Conservation (phyloP, 1,139 yeast genomes). For the Kurtzmaniella quercitrusa region DNA sequence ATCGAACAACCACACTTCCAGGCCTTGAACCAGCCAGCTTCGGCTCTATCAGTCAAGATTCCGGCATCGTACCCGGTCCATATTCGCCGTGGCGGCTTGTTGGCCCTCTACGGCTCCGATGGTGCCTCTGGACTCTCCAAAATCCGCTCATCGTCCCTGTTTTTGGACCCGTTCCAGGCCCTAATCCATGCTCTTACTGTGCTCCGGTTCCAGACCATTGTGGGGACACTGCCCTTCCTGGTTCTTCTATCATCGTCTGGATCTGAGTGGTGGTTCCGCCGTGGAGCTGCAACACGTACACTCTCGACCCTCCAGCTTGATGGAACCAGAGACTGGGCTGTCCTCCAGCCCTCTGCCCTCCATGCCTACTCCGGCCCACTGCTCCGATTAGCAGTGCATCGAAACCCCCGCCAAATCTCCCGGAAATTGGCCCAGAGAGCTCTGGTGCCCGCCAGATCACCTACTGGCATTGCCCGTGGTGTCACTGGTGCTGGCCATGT, state of each 20-base stretch:
- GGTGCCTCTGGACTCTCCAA: constrained; percentile 16
- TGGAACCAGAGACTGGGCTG: constrained; percentile 61
- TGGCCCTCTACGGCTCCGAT: constrained; percentile 41
- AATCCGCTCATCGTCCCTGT: constrained; percentile 26
- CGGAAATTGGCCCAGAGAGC: constrained; percentile 25
- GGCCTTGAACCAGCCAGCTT: constrained; percentile 42
- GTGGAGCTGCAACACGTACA: constrained; percentile 22
- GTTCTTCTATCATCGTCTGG: constrained; percentile 33
- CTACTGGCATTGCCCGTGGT: constrained; percentile 32
- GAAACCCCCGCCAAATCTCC: constrained; percentile 39
- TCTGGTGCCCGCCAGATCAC: constrained; percentile 16
- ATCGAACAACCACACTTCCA: constrained; percentile 26
- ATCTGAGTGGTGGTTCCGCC: constrained; percentile 8
- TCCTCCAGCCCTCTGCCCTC: constrained; percentile 42
- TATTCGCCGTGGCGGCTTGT: constrained; percentile 43
- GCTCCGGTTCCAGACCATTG: constrained; percentile 39
- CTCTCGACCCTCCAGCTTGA: constrained; percentile 46
- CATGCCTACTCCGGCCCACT: constrained; percentile 52
- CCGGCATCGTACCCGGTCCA: constrained; percentile 57
- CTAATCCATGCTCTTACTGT: constrained; percentile 39
- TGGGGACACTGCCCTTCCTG: constrained; percentile 46
- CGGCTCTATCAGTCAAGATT: constrained; percentile 40
- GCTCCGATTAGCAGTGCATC: constrained; percentile 30
- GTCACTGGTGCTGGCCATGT: constrained; percentile 31
- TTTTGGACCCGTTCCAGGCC: constrained; percentile 33